Evolutionary conservation across 371 early-diverging fungal genomes (phyloP), one percentile per base, ranked within the genome.

Genomic region (Mucor lusitanicus): DNA sequence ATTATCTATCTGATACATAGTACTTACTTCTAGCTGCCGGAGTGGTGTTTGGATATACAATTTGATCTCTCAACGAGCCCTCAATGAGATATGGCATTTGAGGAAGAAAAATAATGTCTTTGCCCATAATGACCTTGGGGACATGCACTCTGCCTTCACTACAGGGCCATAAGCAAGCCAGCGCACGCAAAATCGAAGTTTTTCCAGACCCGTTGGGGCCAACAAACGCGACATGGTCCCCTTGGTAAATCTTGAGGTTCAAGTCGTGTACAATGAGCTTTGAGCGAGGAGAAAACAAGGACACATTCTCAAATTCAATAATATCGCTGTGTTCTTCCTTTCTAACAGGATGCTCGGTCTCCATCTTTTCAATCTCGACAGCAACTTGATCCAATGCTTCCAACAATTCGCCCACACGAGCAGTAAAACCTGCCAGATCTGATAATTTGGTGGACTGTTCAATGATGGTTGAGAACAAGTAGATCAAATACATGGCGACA

Each of bases 351-450:
- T 73, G 71, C 37, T 81, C 82, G 11, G 82, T 78, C 8, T 81
- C 75, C 48, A 80, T 74, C 50, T 75, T 78, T 53, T 84, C 79
- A 39, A 82, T 64, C 37, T 83, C 82, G 3, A 75, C 75, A 6
- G 78, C 74, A n/a, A 84, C 63, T 12, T 68, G 72, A 33, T 90
- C 88, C 17, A 92, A 67, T 0, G 82, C 86, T 66, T 95, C 95
- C 68, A 93, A 77, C 12, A 97, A 75, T 67, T 92, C 92, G n/a
- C 85, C 88, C 6, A 97, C 81, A 81, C 97, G 96, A n/a, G 92
- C 86, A 3, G 91, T 85, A 72, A 91, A 94, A 6, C 97, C 96
- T 27, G 93, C 92, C 28, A 95, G 67, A 53, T 93, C 91, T 0
- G 95, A 87, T 50, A 93, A 69, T 63, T 82, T 82, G 30, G 75